Conservation (phyloP, 192 early-diverging fungal species). For the Backusella morwellensis region DNA sequence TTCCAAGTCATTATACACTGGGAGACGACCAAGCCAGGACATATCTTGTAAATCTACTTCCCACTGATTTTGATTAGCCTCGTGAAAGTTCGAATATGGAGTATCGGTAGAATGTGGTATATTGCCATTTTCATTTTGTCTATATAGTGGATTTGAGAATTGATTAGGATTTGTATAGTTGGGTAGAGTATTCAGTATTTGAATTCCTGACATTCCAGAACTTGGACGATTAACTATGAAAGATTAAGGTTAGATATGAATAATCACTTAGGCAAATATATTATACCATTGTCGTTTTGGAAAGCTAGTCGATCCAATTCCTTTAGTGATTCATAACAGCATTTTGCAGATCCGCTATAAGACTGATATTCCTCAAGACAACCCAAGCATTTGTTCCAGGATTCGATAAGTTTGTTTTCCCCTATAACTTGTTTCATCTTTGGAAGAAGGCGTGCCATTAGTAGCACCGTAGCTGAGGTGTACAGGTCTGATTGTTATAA, state of each 20-base stretch:
- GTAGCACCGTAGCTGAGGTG: conserved; percentile 15
- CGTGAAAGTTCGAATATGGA: neutral
- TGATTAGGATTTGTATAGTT: conserved; percentile 8
- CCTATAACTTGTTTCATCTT: conserved; percentile 12
- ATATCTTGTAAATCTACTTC: conserved; percentile 15
- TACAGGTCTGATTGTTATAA: conserved; percentile 3
- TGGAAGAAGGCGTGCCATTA: conserved; percentile 19
- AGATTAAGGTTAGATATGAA: neutral
- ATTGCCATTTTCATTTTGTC: neutral
- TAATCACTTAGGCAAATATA: neutral
- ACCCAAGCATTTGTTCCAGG: conserved; percentile 12
- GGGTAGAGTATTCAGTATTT: conserved; percentile 12
- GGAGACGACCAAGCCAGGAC: conserved; percentile 14
- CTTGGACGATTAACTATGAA: neutral
- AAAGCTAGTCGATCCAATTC: conserved; percentile 15
- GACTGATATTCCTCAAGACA: conserved; percentile 12
- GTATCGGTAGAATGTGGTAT: neutral
- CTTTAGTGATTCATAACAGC: conserved; percentile 13
- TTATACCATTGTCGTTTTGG: conserved; percentile 12
- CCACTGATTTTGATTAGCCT: neutral
- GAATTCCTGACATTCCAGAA: conserved; percentile 13
- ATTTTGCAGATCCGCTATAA: conserved; percentile 12
- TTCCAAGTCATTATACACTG: conserved; percentile 8
- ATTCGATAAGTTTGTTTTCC: conserved; percentile 6
- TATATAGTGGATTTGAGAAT: neutral